Conservation (phyloP, 306 rosid species). For the Medicago ruthenica region DNA sequence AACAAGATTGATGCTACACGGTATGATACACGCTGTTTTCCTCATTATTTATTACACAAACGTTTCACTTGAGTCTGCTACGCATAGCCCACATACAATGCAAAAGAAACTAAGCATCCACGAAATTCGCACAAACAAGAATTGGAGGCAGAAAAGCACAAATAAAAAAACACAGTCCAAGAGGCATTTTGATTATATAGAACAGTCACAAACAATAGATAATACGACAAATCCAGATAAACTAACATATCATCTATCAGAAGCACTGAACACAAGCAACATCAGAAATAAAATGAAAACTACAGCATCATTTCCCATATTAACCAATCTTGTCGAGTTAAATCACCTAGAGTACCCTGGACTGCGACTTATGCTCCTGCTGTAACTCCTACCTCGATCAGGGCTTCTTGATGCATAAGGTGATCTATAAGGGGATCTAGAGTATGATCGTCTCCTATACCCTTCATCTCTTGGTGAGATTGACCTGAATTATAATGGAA, state of each 20-base stretch:
- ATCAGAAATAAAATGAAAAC: not conserved
- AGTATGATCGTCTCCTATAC: constrained; percentile 59
- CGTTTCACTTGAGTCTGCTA: not conserved
- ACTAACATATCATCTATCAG: constrained; percentile 1
- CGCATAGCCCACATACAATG: not conserved
- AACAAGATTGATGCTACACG: not conserved
- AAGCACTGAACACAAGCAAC: constrained; percentile 23
- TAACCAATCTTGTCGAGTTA: constrained; percentile 26
- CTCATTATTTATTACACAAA: not conserved
- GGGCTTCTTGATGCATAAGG: constrained; percentile 62
- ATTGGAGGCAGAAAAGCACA: not conserved
- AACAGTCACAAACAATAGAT: not conserved
- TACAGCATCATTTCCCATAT: constrained; percentile 12
- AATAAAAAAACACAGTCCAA: not conserved
- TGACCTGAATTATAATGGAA: constrained; percentile 52
- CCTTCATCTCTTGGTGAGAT: constrained; percentile 63
- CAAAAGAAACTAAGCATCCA: not conserved
- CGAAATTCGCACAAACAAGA: constrained; percentile 10
- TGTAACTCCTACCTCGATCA: constrained; percentile 51
- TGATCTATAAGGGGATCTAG: constrained; percentile 66
- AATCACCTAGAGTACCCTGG: constrained; percentile 58
- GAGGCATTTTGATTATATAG: not conserved
- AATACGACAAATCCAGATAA: not conserved
- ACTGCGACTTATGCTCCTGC: constrained; percentile 56
- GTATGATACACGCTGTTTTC: not conserved